Percentiles rank a stretch among this genome's conserved stretches.
These are phyloP conservation scores for Fraxinus pennsylvanica DNA, from an alignment of 257 asterid genomes.

Conservation along the genomic window DNA sequence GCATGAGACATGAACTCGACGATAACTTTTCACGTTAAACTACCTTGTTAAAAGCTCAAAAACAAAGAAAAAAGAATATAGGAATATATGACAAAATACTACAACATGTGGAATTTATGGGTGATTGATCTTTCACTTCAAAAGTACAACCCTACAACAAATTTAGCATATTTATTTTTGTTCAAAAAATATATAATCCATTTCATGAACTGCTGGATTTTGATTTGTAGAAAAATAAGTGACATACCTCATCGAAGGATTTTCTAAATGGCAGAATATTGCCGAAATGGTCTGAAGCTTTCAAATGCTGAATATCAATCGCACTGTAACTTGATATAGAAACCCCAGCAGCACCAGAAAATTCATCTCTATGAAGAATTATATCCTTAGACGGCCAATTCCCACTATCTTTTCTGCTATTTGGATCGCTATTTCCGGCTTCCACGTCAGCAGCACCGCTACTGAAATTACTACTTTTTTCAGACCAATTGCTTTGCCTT, in stretches of 20 bases:
- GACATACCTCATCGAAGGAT: conserved; percentile 68
- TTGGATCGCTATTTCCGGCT: conserved; percentile 31
- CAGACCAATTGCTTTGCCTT: conserved; percentile 83
- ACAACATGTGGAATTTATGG: background rate
- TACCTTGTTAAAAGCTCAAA: background rate
- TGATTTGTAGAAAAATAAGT: background rate
- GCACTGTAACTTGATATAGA: conserved; percentile 48
- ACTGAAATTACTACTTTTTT: conserved; percentile 26
- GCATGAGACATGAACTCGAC: background rate
- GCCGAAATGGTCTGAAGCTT: conserved; percentile 61
- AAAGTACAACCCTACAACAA: background rate
- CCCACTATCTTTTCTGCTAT: conserved; percentile 50
- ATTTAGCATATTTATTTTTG: background rate
- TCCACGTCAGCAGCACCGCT: conserved; percentile 18
- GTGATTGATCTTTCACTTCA: background rate
- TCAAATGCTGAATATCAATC: conserved; percentile 65
- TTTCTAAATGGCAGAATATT: conserved; percentile 68
- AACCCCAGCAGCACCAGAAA: conserved; percentile 47
- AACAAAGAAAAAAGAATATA: background rate
- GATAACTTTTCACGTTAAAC: background rate
- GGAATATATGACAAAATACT: background rate
- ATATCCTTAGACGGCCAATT: conserved; percentile 58
- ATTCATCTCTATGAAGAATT: conserved; percentile 51
- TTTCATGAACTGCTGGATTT: too few species aligned
- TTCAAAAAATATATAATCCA: too few species aligned